Evolutionary conservation across 257 asterid genomes (phyloP).

Genomic region (Ajuga chamaepitys): DNA sequence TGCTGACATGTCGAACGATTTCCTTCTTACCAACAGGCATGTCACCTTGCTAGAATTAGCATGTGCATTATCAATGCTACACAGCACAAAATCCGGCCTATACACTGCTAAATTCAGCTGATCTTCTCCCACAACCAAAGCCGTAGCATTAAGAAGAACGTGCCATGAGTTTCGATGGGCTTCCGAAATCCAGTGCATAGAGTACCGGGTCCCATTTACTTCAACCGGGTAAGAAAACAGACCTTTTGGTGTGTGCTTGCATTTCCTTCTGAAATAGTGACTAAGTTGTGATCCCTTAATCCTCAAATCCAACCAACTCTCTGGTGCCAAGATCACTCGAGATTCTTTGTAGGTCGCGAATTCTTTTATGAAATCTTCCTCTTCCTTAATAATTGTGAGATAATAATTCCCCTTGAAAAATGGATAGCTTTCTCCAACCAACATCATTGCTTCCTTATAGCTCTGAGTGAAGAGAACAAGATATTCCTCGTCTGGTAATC

Average conservation of each 20-base stretch:
- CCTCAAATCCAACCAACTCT: constrained; percentile 77
- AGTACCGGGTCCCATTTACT: constrained; percentile 45
- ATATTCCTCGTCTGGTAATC: constrained; percentile 67
- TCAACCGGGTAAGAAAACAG: constrained; percentile 60
- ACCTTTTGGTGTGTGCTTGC: constrained; percentile 68
- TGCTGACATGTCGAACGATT: constrained; percentile 52
- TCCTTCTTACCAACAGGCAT: constrained; percentile 66
- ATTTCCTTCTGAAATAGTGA: constrained; percentile 72
- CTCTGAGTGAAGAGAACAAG: constrained; percentile 50
- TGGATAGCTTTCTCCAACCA: constrained; percentile 79
- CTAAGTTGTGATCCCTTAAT: constrained; percentile 83
- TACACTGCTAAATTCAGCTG: constrained; percentile 57
- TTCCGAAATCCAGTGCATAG: constrained; percentile 90
- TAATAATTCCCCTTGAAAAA: constrained; percentile 70
- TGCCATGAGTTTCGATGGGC: constrained; percentile 82
- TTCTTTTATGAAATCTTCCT: constrained; percentile 46
- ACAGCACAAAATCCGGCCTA: constrained; percentile 69
- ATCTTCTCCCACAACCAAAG: constrained; percentile 47
- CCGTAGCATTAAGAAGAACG: constrained; percentile 67
- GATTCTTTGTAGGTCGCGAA: constrained; percentile 64
- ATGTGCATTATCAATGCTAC: constrained; percentile 48
- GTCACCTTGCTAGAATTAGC: constrained; percentile 60
- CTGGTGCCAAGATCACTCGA: constrained; percentile 63
- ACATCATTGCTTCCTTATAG: constrained; percentile 61
- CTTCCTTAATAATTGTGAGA: constrained; percentile 50